Percentiles rank a stretch among this genome's conserved stretches.
phyloP scores from a whole-genome alignment of 306 rosid species.

The Cucurbita pepo region DNA sequence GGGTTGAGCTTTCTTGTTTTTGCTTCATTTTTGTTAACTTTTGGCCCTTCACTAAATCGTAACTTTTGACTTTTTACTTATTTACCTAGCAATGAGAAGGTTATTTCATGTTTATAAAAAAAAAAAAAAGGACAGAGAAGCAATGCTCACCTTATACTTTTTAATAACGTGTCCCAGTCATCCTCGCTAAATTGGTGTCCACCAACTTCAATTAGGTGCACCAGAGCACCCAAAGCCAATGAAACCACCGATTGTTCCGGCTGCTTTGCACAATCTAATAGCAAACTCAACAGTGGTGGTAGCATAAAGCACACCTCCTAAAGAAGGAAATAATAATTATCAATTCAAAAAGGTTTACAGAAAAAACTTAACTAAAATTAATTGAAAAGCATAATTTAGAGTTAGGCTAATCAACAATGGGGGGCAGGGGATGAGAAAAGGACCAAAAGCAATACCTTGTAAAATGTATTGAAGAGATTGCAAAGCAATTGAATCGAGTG shows the following conservation, averaged over 20 bases:
- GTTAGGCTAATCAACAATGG: background rate
- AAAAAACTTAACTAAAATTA: background rate
- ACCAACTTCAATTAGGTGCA: conserved; percentile 94
- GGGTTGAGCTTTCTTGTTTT: background rate
- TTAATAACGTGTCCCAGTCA: conserved; percentile 90
- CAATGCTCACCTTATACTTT: conserved; percentile 62
- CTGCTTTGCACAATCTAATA: conserved; percentile 95
- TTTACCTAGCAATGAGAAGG: background rate
- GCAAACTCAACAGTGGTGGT: conserved; percentile 75
- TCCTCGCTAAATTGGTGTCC: conserved; percentile 93
- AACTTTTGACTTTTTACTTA: background rate
- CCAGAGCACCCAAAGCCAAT: conserved; percentile 91
- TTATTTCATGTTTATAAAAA: background rate
- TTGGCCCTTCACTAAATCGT: background rate
- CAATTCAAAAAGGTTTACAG: background rate
- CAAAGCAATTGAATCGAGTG: conserved; percentile 96
- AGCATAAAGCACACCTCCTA: conserved; percentile 99
- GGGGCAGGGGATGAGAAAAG: background rate
- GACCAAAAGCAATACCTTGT: conserved; percentile 43
- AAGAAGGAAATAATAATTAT: conserved; percentile 13
- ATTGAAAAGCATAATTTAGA: background rate
- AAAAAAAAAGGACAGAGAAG: background rate
- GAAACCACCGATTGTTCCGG: conserved; percentile 96
- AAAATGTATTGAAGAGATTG: conserved; percentile 96
- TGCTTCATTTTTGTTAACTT: background rate